Evolutionary conservation across 257 asterid species (phyloP).

Genomic region (Nicotiana attenuata): DNA sequence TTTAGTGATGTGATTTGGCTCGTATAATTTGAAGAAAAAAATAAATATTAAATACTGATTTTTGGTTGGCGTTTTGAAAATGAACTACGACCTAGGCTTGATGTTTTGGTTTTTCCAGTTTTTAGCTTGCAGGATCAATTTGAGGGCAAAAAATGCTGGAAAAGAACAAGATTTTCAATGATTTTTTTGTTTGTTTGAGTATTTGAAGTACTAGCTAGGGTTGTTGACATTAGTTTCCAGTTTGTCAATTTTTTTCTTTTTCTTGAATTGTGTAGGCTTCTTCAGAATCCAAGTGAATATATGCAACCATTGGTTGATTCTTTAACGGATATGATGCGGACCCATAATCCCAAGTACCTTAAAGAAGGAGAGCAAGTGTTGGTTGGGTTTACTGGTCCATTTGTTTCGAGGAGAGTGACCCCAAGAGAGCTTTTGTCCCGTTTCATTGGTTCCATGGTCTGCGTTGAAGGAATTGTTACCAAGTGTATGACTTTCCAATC

Average conservation of each 20-base stretch:
- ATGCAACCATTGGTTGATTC: slow-evolving; percentile 88
- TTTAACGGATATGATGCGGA: slow-evolving; percentile 62
- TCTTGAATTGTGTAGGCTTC: slow-evolving; percentile 45
- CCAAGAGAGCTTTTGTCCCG: slow-evolving; percentile 92
- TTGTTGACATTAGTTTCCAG: background rate
- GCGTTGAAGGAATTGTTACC: slow-evolving; percentile 89
- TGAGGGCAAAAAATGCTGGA: background rate
- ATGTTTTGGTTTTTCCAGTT: background rate
- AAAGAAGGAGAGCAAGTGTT: slow-evolving; percentile 88
- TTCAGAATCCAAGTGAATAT: slow-evolving; percentile 87
- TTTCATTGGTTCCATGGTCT: slow-evolving; percentile 90
- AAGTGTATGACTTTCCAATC: slow-evolving; percentile 48
- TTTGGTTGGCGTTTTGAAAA: background rate
- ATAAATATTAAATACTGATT: background rate
- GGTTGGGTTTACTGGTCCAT: slow-evolving; percentile 94
- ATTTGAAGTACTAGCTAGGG: background rate
- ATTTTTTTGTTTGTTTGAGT: background rate
- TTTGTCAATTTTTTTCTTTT: background rate
- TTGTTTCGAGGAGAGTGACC: slow-evolving; percentile 88
- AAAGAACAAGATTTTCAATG: background rate
- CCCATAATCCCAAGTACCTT: slow-evolving; percentile 66
- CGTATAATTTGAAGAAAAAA: background rate
- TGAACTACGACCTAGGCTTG: background rate
- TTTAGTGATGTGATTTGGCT: background rate
- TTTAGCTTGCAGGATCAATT: background rate